Conservation (phyloP, 164 flowering plant genomes). For the Aristolochia contorta region DNA sequence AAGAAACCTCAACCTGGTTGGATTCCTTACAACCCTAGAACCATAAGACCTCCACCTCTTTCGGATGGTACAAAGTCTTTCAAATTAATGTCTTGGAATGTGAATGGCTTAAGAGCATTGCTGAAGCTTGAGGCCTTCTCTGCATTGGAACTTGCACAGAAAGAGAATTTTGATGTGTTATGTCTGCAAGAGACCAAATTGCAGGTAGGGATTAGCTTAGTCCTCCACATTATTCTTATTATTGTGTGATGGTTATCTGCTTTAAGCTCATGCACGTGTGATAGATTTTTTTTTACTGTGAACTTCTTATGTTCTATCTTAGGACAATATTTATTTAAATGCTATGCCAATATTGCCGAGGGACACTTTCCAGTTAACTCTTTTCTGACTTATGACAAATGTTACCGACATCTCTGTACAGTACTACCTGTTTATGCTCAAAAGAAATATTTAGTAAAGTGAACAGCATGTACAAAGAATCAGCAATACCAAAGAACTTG, state of each 20-base stretch:
- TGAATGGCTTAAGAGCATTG: slow-evolving; percentile 87
- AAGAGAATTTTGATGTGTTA: slow-evolving; percentile 83
- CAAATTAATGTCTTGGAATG: slow-evolving; percentile 94
- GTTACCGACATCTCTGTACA: no score
- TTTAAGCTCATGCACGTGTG: neutral
- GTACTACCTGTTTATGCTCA: no score
- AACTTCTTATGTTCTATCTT: no score
- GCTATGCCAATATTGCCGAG: no score
- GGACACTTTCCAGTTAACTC: no score
- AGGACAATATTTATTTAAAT: no score
- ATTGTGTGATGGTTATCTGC: neutral
- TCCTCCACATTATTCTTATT: neutral
- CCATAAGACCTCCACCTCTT: slow-evolving; percentile 72
- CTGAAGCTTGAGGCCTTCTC: slow-evolving; percentile 59
- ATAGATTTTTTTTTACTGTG: no score
- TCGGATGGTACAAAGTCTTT: slow-evolving; percentile 28
- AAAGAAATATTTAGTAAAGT: no score
- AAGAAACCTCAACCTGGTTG: slow-evolving; percentile 89
- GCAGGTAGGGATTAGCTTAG: slow-evolving; percentile 43
- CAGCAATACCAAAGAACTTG: no score
- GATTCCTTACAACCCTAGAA: slow-evolving; percentile 83
- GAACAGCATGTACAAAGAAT: no score
- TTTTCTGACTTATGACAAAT: no score
- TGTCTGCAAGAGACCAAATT: slow-evolving; percentile 97
- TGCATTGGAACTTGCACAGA: slow-evolving; percentile 58